Base-by-base conservation (phyloP, 2,329 filamentous ascomycete genomes). In the Nemania sp. region DNA sequence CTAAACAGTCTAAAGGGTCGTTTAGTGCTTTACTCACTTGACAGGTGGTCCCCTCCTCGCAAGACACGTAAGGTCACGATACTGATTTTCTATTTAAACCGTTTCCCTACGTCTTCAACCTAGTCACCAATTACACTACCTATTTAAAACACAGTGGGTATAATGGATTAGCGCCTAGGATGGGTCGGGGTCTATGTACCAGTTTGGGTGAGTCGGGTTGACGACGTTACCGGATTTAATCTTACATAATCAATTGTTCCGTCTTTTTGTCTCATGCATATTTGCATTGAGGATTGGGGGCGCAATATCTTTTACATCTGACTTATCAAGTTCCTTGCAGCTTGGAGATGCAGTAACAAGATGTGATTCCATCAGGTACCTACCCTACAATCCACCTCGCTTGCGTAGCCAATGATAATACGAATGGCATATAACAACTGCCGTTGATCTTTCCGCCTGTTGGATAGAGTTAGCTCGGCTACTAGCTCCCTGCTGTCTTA, bases 301-400 rank as follows among this genome's bases (percentile, higher is more conserved):
- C n/a, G 41, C 41, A n/a, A 20, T 18, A 10, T 20, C 15, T 45
- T n/a, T 6, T n/a, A 6, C 41, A 45, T 45, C 15, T 45, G 41
- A n/a, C 11, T 45, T 49, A 26, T 51, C 56, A 24, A n/a, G 43
- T 49, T 5, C 43, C 56, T 26, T 59, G 43, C 56, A 59, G 41
- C 43, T 59, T n/a, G 26, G n/a, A 7, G 43, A 49, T 29, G 13
- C 7, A n/a, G 2, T n/a, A 41, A 20, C 5, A 41, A 8, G 22
- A 24, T 11, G 6, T 43, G 35, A 10, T 26, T 56, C n/a, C 29
- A 32, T n/a, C 10, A 20, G 29, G 29, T 8, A 32, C 29, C 29
- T 32, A 32, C 29, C n/a, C 4, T 32, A 32, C 29, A 32, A 32
- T 32, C 38, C 7, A 29, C 29, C 38, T 45, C 54, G 35, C 22